Percentiles rank a stretch among this genome's conserved stretches.
Conservation (phyloP, 2,329 filamentous ascomycete species). For the Ceratocystis albifundus region DNA sequence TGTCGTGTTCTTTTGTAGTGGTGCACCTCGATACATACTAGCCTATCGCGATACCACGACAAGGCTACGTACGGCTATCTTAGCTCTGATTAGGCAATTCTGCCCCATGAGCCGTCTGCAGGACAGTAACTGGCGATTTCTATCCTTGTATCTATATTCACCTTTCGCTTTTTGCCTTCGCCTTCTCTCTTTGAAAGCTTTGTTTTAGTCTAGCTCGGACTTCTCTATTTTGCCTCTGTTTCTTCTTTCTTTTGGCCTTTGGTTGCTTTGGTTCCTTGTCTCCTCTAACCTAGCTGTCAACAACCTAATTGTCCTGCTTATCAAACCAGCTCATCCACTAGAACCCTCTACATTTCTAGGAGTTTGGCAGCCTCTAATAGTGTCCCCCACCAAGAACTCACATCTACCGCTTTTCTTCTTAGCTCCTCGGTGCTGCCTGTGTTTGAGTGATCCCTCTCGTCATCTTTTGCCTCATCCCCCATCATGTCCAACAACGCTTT, state of each 20-base stretch:
- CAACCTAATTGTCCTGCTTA: not conserved
- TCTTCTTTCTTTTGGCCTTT: not conserved
- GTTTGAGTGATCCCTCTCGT: not conserved
- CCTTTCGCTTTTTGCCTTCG: not conserved
- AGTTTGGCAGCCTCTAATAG: no score
- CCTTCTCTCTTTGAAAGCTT: not conserved
- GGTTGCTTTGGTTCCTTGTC: not conserved
- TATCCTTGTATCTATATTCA: not conserved
- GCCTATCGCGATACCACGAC: no score
- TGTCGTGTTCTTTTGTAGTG: no score
- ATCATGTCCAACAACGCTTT: slow-evolving; percentile 12
- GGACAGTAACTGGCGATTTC: no score
- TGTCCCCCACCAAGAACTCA: not conserved
- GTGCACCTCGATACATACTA: no score
- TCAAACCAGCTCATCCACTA: no score
- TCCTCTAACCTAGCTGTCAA: not conserved
- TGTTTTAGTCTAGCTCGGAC: not conserved
- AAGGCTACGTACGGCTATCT: no score
- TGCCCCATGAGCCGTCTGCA: no score
- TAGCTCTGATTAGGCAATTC: no score
- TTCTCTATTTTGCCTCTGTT: not conserved
- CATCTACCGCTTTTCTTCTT: not conserved
- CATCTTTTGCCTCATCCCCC: not conserved
- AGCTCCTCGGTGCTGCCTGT: not conserved
- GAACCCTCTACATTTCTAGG: no score